Conservation (phyloP, 768 basidiomycete species). For the Phylloporus sp. region DNA sequence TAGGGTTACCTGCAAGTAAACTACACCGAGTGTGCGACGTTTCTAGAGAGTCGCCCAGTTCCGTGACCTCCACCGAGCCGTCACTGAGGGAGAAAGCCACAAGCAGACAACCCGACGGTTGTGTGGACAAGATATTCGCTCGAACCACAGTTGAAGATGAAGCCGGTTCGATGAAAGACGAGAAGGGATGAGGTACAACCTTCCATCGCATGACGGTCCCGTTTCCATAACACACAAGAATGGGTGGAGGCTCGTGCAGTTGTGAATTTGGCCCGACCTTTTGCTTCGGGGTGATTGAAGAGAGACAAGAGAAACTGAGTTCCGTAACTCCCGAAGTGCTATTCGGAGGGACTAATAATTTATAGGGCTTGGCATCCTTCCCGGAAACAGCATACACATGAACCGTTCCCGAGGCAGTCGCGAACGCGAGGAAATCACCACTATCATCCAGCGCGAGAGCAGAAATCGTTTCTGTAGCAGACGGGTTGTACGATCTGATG, state of each 20-base stretch:
- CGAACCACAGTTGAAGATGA: conserved; percentile 40
- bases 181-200: conserved; percentile 16
- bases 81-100: conserved; percentile 61
- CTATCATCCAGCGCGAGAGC: conserved; percentile 57
- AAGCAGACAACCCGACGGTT: conserved; percentile 42
- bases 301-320: conserved; percentile 40
- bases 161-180: conserved; percentile 42
- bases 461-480: conserved; percentile 47
- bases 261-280: conserved; percentile 14
- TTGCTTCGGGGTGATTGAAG: conserved; percentile 11
- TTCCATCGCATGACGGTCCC: conserved; percentile 55
- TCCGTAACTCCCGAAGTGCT: conserved; percentile 49
- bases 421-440: conserved; percentile 64
- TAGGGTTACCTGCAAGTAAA: conserved; percentile 54
- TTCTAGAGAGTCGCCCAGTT: conserved; percentile 43
- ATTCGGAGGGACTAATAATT: conserved; percentile 39
- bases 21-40: conserved; percentile 42
- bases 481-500: conserved; percentile 45
- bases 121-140: conserved; percentile 45
- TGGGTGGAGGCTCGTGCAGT: conserved; percentile 14
- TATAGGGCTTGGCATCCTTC: conserved; percentile 33
- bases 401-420: conserved; percentile 62
- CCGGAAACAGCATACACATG: conserved; percentile 55
- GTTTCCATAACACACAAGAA: conserved; percentile 55
- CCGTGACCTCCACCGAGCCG: conserved; percentile 59